These are phyloP conservation scores for Zymoseptoria ardabiliae DNA, from an alignment of 2,329 filamentous ascomycete species.

Conservation along the genomic window DNA sequence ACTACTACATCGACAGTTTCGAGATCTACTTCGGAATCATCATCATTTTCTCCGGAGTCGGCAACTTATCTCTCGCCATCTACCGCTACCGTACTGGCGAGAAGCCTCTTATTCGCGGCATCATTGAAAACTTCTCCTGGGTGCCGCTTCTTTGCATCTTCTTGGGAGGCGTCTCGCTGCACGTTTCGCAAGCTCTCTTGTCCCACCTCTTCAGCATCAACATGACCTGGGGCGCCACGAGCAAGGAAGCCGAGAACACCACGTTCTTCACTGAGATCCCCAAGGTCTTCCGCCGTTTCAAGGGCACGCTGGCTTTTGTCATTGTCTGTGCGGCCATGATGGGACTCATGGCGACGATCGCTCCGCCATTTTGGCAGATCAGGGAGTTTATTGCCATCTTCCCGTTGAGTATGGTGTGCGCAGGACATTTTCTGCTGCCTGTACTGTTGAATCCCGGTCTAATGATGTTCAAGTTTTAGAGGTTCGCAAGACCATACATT, in stretches of 20 bases:
- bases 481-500: neutral
- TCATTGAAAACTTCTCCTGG: conserved; percentile 58
- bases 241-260: conserved; percentile 51
- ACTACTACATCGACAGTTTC: conserved; percentile 74
- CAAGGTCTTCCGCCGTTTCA: conserved; percentile 50
- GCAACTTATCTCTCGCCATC: conserved; percentile 63
- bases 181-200: conserved; percentile 35
- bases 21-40: conserved; percentile 75
- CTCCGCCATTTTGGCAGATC: conserved; percentile 51
- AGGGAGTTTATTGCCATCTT: conserved; percentile 52
- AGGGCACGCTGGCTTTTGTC: conserved; percentile 48
- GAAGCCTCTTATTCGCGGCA: conserved; percentile 48
- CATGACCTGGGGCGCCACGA: conserved; percentile 49
- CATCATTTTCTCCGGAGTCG: conserved; percentile 68
- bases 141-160: conserved; percentile 40
- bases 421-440: conserved; percentile 51
- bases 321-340: conserved; percentile 41
- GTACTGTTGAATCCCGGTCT: conserved; percentile 55
- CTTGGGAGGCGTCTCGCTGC: conserved; percentile 35
- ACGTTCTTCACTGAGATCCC: conserved; percentile 52
- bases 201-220: conserved; percentile 35
- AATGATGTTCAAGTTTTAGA: conserved; percentile 56
- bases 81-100: conserved; percentile 68
- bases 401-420: conserved; percentile 47
- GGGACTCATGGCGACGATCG: conserved; percentile 41